phyloP scores from a whole-genome alignment of 78 protist genomes.

The Mastigamoeba balamuthi region DNA sequence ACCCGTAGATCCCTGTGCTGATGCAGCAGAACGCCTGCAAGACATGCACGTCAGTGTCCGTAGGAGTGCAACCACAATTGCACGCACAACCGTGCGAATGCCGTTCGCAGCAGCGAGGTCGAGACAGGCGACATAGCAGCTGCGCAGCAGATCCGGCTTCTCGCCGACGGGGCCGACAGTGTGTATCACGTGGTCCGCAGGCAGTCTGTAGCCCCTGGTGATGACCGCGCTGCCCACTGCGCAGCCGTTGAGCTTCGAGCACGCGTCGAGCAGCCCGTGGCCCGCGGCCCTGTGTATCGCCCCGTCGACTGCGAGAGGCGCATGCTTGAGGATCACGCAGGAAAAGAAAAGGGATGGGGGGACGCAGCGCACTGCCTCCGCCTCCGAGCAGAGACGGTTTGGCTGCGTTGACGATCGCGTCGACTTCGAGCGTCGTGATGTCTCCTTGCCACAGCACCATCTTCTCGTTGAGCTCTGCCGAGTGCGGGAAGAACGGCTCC shows the following conservation, averaged over 20 bases:
- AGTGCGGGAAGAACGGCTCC: no score
- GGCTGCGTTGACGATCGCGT: constrained; percentile 57
- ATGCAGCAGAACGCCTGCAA: constrained; percentile 71
- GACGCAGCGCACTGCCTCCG: constrained; percentile 9
- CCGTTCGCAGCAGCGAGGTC: no score
- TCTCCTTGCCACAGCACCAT: constrained; percentile 29
- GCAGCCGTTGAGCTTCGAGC: constrained; percentile 28
- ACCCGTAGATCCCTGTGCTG: constrained; percentile 66
- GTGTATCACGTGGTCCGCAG: constrained; percentile 48
- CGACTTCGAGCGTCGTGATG: constrained; percentile 28
- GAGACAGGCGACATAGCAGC: no score
- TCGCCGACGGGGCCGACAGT: constrained; percentile 71
- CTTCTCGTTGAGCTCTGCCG: no score
- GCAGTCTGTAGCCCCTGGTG: constrained; percentile 52
- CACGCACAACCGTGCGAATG: no score
- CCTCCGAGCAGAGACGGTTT: constrained; percentile 36
- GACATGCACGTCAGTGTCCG: no score
- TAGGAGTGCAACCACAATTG: no score
- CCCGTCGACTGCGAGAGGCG: constrained; percentile 35
- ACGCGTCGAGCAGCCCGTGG: constrained; percentile 20
- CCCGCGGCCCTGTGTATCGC: constrained; percentile 68
- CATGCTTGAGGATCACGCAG: neutral
- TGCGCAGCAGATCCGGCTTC: no score
- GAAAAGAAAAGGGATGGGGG: no score
- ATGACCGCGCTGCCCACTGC: constrained; percentile 32